These are phyloP conservation scores for Alternaria postmessia DNA, from an alignment of 2,329 filamentous ascomycete genomes.

Conservation along the genomic window DNA sequence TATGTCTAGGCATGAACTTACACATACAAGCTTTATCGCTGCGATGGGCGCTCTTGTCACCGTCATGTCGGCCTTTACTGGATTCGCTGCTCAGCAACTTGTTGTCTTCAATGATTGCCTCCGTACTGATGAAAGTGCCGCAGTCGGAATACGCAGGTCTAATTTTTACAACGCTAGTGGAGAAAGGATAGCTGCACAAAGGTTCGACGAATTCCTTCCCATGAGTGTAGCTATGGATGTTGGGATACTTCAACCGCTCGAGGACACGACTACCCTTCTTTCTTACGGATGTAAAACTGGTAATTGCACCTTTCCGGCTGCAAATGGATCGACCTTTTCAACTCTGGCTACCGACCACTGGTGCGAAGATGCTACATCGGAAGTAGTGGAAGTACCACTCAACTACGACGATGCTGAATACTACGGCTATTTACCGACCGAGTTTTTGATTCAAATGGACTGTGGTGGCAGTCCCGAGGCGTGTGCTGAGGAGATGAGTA, in stretches of 20 bases:
- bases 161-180: too few relatives aligned
- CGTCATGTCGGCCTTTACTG: constrained; percentile 11
- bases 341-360: constrained; percentile 11
- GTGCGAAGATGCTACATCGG: constrained; percentile 13
- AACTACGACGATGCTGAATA: background rate
- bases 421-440: background rate
- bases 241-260: constrained; percentile 10
- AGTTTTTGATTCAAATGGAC: too few relatives aligned
- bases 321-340: constrained; percentile 11
- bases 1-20: background rate
- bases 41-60: constrained; percentile 15
- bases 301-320: constrained; percentile 17
- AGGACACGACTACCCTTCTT: constrained; percentile 16
- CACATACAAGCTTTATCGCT: constrained; percentile 12
- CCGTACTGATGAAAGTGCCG: too few relatives aligned
- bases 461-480: too few relatives aligned
- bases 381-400: background rate
- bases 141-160: too few relatives aligned
- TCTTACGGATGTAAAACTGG: constrained; percentile 18
- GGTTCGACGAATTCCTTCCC: constrained; percentile 1
- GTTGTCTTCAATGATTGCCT: constrained; percentile 7
- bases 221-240: constrained; percentile 15
- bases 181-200: background rate
- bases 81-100: constrained; percentile 19
- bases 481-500: too few relatives aligned